A percentile compares a stretch with the other conserved stretches of the same genome.
Conservation (phyloP, 2,329 filamentous ascomycete species). For the Clonostachys byssicola region DNA sequence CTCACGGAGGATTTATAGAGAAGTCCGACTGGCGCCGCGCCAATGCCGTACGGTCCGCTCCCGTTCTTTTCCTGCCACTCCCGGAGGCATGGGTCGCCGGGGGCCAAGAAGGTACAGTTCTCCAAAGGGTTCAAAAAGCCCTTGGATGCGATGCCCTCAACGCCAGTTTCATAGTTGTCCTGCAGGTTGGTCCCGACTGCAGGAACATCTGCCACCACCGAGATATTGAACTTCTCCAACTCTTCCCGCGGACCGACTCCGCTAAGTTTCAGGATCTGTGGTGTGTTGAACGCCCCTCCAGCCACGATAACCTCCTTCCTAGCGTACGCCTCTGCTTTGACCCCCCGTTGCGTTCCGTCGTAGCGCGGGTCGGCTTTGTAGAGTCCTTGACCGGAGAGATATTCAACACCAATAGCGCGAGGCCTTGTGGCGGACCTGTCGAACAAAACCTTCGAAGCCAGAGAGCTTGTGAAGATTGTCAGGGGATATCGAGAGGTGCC, state of each 20-base stretch:
- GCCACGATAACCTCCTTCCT: constrained; percentile 39
- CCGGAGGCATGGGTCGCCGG: constrained; percentile 27
- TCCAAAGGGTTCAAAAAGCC: constrained; percentile 16
- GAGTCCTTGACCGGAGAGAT: constrained; percentile 9
- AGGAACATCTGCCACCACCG: constrained; percentile 46
- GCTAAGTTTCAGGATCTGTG: constrained; percentile 47
- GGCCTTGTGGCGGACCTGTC: constrained; percentile 8
- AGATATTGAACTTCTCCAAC: constrained; percentile 28
- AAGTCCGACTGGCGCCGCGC: constrained; percentile 29
- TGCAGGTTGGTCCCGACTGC: constrained; percentile 58
- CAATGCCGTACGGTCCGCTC: constrained; percentile 19
- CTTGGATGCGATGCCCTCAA: constrained; percentile 24
- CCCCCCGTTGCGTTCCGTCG: neutral
- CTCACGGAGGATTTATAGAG: constrained; percentile 16
- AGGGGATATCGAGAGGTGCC: constrained; percentile 2
- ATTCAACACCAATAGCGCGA: constrained; percentile 31
- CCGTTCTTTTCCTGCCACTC: constrained; percentile 21
- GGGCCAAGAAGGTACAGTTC: constrained; percentile 20
- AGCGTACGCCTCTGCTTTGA: neutral
- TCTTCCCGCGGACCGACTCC: constrained; percentile 37
- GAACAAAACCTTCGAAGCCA: constrained; percentile 7
- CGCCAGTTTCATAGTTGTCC: constrained; percentile 43
- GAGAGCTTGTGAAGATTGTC: constrained; percentile 3
- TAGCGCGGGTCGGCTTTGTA: constrained; percentile 8
- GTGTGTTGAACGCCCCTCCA: constrained; percentile 47